Percentiles rank a stretch among this genome's conserved stretches.
Conservation (phyloP, 768 basidiomycete species). For the Jaapia argillacea region DNA sequence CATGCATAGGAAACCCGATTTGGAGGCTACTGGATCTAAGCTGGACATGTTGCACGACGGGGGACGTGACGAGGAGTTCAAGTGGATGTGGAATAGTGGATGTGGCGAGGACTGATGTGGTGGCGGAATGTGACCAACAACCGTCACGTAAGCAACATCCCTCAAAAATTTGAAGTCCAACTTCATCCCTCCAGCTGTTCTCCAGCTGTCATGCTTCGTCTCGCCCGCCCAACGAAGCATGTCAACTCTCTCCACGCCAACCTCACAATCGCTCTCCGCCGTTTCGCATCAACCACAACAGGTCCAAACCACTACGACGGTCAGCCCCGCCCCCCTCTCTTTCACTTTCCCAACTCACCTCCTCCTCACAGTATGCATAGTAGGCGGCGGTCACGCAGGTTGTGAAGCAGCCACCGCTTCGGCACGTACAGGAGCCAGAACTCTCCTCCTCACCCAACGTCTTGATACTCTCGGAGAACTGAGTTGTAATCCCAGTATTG, state of each 20-base stretch:
- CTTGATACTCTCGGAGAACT: constrained; percentile 74
- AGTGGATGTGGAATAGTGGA: too few relatives aligned
- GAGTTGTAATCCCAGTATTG: constrained; percentile 89
- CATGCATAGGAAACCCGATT: constrained; percentile 67
- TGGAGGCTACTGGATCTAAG: constrained; percentile 69
- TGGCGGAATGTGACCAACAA: too few relatives aligned
- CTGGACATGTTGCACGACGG: too few relatives aligned
- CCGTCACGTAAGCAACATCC: too few relatives aligned
- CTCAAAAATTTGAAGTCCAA: too few relatives aligned
- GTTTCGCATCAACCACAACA: background rate
- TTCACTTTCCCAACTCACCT: constrained; percentile 1
- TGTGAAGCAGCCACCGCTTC: constrained; percentile 87
- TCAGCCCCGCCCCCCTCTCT: constrained; percentile 2
- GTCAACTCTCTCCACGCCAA: too few relatives aligned
- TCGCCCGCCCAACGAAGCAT: too few relatives aligned
- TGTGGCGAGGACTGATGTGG: too few relatives aligned
- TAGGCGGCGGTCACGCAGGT: constrained; percentile 90
- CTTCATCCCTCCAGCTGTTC: too few relatives aligned
- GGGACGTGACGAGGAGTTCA: too few relatives aligned
- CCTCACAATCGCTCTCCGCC: too few relatives aligned
- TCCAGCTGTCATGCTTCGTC: too few relatives aligned
- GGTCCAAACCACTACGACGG: constrained; percentile 12
- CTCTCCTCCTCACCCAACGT: constrained; percentile 74
- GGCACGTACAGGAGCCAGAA: constrained; percentile 74
- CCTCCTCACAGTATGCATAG: constrained; percentile 53